A percentile compares a stretch with the other conserved stretches of the same genome.
Evolutionary conservation across 495 filamentous ascomycete species (phyloP).

Genomic region (Tuber microsphaerosporum): DNA sequence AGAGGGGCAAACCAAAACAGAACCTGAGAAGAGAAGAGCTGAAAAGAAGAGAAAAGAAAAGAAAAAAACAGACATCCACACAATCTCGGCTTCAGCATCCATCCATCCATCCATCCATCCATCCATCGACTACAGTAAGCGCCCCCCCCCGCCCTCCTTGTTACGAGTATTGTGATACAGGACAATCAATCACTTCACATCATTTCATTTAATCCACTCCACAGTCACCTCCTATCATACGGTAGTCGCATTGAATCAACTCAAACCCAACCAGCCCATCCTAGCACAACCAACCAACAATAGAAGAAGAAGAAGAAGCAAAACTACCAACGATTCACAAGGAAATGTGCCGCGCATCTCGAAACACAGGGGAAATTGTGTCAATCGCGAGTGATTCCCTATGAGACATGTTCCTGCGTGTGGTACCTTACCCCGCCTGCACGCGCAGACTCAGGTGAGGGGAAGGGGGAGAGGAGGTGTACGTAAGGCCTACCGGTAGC

Average conservation of each 20-base stretch:
- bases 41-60: not conserved
- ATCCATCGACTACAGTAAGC: not conserved
- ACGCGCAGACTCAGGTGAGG: not conserved
- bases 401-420: slow-evolving; percentile 4
- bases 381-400: slow-evolving; percentile 1
- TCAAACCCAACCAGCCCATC: not conserved
- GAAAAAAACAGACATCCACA: not conserved
- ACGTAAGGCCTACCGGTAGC: not conserved
- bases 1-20: not conserved
- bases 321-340: not conserved
- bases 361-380: slow-evolving; percentile 2
- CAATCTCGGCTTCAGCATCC: not conserved
- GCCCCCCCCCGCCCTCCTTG: not conserved
- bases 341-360: not conserved
- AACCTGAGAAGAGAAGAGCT: not conserved
- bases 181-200: not conserved
- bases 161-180: not conserved
- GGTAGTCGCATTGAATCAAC: no score
- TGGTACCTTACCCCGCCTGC: not conserved
- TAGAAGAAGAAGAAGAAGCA: not conserved
- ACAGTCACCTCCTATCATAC: not conserved
- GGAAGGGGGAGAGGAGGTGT: not conserved
- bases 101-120: not conserved
- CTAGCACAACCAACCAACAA: not conserved
- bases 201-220: no score